Conservation (phyloP, 768 basidiomycete species). For the Suillus alpinus region DNA sequence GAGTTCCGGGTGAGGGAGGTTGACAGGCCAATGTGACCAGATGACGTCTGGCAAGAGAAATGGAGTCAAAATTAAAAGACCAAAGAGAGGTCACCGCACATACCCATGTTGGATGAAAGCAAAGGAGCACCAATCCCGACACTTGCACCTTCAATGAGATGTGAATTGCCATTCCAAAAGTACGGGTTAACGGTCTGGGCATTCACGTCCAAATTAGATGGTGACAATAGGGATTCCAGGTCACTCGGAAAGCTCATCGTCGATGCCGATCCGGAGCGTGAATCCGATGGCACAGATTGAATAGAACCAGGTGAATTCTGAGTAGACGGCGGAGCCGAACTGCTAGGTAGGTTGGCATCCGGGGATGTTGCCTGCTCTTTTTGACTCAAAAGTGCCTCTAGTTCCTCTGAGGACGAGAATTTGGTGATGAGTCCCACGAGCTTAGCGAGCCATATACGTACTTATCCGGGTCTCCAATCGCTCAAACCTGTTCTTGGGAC, state of each 20-base stretch:
- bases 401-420: slow-evolving; percentile 49
- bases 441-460: slow-evolving; percentile 31
- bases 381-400: slow-evolving; percentile 63
- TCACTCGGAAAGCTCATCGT: neutral
- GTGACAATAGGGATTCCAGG: neutral
- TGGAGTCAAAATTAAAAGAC: neutral
- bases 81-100: neutral
- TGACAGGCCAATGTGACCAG: slow-evolving; percentile 50
- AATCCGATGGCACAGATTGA: slow-evolving; percentile 21
- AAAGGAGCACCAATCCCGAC: neutral
- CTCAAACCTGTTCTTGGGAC: slow-evolving; percentile 60
- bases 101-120: neutral
- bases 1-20: slow-evolving; percentile 60
- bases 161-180: neutral
- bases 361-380: slow-evolving; percentile 37
- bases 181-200: neutral
- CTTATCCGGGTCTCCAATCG: slow-evolving; percentile 67
- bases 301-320: slow-evolving; percentile 23
- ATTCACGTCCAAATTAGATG: neutral
- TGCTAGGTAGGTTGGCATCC: slow-evolving; percentile 1
- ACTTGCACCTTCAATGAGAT: neutral
- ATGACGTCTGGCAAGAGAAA: slow-evolving; percentile 16
- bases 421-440: slow-evolving; percentile 2
- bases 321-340: slow-evolving; percentile 1
- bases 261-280: neutral